A percentile compares a stretch with the other conserved stretches of the same genome.
These are phyloP conservation scores for Epicoccum sorghinum DNA, from an alignment of 2,329 filamentous ascomycete species.

Conservation along the genomic window DNA sequence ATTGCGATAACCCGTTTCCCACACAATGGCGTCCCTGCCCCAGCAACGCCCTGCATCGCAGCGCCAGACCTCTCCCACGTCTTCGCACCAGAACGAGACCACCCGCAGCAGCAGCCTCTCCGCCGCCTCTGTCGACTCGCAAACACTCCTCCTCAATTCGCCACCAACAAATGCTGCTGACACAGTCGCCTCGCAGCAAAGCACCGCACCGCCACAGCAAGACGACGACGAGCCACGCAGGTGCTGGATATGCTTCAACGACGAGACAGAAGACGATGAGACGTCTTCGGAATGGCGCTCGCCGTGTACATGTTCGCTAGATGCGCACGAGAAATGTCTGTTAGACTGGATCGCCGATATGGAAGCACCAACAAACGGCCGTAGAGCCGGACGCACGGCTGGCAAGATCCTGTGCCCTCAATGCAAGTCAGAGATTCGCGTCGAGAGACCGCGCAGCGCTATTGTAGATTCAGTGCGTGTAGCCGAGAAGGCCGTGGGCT, in stretches of 20 bases:
- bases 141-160: constrained; percentile 53
- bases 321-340: constrained; percentile 88
- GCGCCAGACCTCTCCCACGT: constrained; percentile 37
- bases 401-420: constrained; percentile 82
- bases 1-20: not conserved
- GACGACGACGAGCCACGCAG: constrained; percentile 54
- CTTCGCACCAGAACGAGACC: constrained; percentile 25
- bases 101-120: constrained; percentile 46
- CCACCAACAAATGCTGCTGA: constrained; percentile 27
- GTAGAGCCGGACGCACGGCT: constrained; percentile 51
- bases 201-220: constrained; percentile 22
- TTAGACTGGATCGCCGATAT: constrained; percentile 93
- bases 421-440: constrained; percentile 80
- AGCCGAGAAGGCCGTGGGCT: constrained; percentile 62
- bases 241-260: constrained; percentile 74
- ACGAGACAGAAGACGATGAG: constrained; percentile 68
- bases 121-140: constrained; percentile 52
- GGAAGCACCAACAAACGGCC: constrained; percentile 65
- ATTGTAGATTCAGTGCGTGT: constrained; percentile 70
- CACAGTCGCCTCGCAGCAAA: constrained; percentile 23
- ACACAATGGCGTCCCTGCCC: constrained; percentile 52
- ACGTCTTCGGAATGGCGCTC: constrained; percentile 75
- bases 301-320: constrained; percentile 88
- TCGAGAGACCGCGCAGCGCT: constrained; percentile 76
- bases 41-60: constrained; percentile 45